Evolutionary conservation across 352 stramenopile genomes (phyloP), one percentile per base, ranked within the genome.

Genomic region (Thraustotheca clavata): DNA sequence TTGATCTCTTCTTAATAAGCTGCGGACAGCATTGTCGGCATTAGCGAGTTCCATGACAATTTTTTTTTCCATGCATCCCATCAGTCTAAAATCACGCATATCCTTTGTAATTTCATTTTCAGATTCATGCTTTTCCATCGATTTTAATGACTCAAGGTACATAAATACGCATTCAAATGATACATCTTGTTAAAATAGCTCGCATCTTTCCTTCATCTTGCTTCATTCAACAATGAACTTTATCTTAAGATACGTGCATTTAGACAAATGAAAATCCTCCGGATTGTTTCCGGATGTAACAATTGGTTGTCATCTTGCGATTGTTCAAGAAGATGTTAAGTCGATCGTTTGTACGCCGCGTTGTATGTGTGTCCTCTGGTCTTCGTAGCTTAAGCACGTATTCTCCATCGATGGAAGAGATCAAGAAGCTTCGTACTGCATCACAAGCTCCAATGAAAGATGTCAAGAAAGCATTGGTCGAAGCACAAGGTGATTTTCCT

Each of bases 371-470:
- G 20, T 20, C 36, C 27, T 24, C 39, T 29, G 29, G 55, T 31
- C 43, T 50, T 8, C 57, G 57, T 11, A 47, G 36, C 57, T 43
- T 89, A 49, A 88, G 77, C 70, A 82, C 94, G 61, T 78, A 90
- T 77, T 87, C 88, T 68, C 82, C 85, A 11, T 73, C 87, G 67
- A 89, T 94, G 32, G 79, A 83, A 63, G 75, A 87, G n/a, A 80
- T 96, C 47, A 95, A 95, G 73, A 87, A 96, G 74, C 79, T 96
- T 38, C 83, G 88, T 26, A 71, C 75, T 9, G 83, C 86, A 50
- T 95, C 87, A 26, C 83, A 92, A 65, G 88, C 88, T 39, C 88
- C 86, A 22, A 78, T 96, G 62, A 85, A 90, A 66, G 88, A 96
- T 73, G 88, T 93, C 70, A 93, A 89, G 73, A 92, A 94, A 55